Evolutionary conservation across 1,284 basidiomycete species (phyloP).

Genomic region (Kwoniella shivajii): DNA sequence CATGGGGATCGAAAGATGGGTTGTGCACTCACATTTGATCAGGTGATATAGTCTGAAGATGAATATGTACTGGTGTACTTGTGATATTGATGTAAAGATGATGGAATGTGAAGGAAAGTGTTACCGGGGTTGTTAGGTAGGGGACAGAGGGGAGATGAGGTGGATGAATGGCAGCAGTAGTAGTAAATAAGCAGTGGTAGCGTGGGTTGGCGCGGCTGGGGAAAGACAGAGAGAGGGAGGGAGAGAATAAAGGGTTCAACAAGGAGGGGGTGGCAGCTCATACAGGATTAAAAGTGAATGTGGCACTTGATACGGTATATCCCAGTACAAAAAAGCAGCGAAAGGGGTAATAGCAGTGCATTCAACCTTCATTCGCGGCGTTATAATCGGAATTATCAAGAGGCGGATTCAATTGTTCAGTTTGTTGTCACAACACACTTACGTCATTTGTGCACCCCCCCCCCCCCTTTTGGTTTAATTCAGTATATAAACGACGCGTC

Average conservation of each 20-base stretch:
- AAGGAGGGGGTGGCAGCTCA: background rate
- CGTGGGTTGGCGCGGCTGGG: background rate
- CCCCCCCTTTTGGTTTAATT: too few species aligned
- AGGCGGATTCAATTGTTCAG: background rate
- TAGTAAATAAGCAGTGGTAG: background rate
- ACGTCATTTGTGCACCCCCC: too few species aligned
- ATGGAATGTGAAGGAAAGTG: constrained; percentile 19
- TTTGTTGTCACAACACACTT: background rate
- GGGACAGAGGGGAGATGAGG: background rate
- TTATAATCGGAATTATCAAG: background rate
- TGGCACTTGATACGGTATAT: background rate
- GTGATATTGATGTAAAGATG: constrained; percentile 1
- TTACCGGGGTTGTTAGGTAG: background rate
- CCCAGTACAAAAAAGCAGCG: too few species aligned
- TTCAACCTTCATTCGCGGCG: background rate
- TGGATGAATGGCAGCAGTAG: background rate
- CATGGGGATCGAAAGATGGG: background rate
- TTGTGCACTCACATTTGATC: constrained; percentile 7
- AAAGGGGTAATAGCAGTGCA: background rate
- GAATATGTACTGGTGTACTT: background rate
- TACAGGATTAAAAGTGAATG: background rate
- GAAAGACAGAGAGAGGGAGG: background rate
- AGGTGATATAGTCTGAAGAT: background rate
- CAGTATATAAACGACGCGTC: too few species aligned
- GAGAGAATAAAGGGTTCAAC: background rate